Percentiles rank a stretch among this genome's conserved stretches.
These are phyloP conservation scores for Lipomyces yamanashiensis DNA, from an alignment of 805 yeast species.

Conservation along the genomic window DNA sequence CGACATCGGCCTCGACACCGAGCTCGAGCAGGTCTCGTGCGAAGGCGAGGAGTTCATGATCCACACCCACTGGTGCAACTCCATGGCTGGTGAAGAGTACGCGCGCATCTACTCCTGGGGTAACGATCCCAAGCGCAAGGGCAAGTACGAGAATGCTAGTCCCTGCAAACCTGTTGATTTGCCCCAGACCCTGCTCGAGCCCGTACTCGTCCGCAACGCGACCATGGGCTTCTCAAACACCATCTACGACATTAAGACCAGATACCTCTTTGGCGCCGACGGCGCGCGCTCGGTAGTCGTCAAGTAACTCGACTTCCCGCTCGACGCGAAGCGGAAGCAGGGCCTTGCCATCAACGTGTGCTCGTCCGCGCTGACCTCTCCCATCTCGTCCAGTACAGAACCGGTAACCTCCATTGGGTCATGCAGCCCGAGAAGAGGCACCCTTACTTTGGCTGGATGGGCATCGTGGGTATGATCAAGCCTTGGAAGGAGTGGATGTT, in stretches of 20 bases:
- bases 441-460: constrained; percentile 5
- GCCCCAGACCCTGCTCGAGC: constrained; percentile 7
- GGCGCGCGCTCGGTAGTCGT: not conserved
- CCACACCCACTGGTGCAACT: constrained; percentile 5
- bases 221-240: not conserved
- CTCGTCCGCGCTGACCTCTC: constrained; percentile 7
- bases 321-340: constrained; percentile 2
- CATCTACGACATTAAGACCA: not conserved
- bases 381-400: constrained; percentile 1
- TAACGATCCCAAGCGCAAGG: constrained; percentile 4
- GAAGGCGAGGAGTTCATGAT: constrained; percentile 1
- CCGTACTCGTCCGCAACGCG: not conserved
- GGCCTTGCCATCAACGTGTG: constrained; percentile 4
- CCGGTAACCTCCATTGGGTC: constrained; percentile 4
- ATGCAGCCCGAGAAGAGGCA: constrained; percentile 4
- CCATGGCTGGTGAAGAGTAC: constrained; percentile 5
- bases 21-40: not conserved
- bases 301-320: not conserved
- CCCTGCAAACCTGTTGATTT: not conserved
- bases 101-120: constrained; percentile 7
- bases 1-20: constrained; percentile 1
- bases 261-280: constrained; percentile 1
- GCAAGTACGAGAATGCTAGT: not conserved
- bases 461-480: constrained; percentile 3
- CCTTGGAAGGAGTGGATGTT: constrained; percentile 7